Percentiles rank a stretch among this genome's conserved stretches.
Evolutionary conservation across 2,329 filamentous ascomycete species (phyloP).

Genomic region (Blastomyces gilchristii): DNA sequence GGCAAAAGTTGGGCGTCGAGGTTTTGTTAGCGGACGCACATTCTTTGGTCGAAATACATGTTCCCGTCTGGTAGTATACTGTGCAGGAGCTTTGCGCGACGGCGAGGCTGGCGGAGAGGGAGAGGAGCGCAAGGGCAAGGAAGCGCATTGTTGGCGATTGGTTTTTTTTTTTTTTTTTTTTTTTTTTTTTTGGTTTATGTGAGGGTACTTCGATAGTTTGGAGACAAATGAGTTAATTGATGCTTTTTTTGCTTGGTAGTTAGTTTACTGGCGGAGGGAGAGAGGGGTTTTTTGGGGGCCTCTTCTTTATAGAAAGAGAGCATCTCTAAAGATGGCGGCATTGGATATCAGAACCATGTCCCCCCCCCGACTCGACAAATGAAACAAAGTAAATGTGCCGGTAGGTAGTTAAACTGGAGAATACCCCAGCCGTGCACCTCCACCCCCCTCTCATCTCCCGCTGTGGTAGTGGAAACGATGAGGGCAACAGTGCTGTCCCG

Average conservation of each 20-base stretch:
- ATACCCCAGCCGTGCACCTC: not conserved
- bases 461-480: not conserved
- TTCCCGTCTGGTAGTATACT: constrained; percentile 19
- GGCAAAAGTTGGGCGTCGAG: constrained; percentile 27
- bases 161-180: too few relatives aligned
- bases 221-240: too few relatives aligned
- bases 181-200: not conserved
- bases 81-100: constrained; percentile 5
- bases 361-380: not conserved
- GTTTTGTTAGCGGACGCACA: constrained; percentile 33
- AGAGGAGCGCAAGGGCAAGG: constrained; percentile 1
- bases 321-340: not conserved
- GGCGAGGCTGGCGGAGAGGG: constrained; percentile 6
- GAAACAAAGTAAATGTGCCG: not conserved
- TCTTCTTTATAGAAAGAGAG: not conserved
- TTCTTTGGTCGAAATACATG: constrained; percentile 31
- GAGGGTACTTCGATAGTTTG: not conserved
- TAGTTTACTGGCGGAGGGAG: not conserved
- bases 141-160: constrained; percentile 5
- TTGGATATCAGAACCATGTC: not conserved
- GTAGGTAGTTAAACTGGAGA: not conserved
- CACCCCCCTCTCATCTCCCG: not conserved
- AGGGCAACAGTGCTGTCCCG: not conserved
- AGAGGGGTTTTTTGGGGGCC: not conserved
- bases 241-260: not conserved